Evolutionary conservation across 108 stramenopile species (phyloP).

Genomic region (Pelagomonas calceolata): DNA sequence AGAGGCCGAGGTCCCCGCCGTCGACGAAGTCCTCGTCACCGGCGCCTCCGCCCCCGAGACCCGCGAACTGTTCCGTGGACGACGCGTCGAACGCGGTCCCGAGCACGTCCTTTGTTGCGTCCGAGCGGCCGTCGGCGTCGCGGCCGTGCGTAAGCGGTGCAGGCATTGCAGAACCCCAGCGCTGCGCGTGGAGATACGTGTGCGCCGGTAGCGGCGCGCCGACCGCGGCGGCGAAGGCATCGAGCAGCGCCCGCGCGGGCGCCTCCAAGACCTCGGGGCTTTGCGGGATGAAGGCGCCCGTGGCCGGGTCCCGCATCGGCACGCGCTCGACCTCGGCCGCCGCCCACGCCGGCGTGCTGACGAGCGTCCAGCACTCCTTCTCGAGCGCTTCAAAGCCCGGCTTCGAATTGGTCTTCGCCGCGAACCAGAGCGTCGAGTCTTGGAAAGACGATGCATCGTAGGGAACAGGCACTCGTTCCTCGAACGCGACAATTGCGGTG

Average conservation of each 20-base stretch:
- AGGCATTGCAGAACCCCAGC: neutral
- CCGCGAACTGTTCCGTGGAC: neutral
- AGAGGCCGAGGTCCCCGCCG: neutral
- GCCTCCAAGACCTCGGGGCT: neutral
- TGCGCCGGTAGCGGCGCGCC: neutral
- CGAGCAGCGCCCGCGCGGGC: neutral
- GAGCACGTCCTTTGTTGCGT: neutral
- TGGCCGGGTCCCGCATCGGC: neutral
- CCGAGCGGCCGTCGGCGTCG: no score
- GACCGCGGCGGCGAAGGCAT: neutral
- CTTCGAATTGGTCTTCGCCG: neutral
- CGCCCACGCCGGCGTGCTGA: neutral
- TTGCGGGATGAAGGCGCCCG: neutral
- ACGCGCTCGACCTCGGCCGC: neutral
- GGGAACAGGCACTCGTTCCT: neutral
- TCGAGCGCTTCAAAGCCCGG: neutral
- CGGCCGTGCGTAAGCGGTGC: neutral
- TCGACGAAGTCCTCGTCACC: neutral
- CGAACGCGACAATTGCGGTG: neutral
- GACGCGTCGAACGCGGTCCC: neutral
- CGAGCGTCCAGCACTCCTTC: neutral
- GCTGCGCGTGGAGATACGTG: neutral
- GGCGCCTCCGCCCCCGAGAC: neutral
- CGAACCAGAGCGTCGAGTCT: neutral
- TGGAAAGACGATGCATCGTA: neutral